Evolutionary conservation across 805 yeast genomes (phyloP).

Genomic region (Saccharomycopsis javanensis): DNA sequence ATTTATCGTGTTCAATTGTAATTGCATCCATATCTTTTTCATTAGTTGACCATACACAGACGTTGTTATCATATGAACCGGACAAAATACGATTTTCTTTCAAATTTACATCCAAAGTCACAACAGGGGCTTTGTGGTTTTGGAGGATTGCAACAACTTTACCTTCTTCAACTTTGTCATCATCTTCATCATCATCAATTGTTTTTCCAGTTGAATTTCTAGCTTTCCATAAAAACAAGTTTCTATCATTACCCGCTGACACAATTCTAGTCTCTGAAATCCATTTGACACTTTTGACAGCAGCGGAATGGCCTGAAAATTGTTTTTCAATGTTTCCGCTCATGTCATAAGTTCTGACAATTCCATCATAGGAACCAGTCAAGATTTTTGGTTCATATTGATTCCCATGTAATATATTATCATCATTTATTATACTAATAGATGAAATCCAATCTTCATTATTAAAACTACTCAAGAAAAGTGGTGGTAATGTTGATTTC

Average conservation of each 20-base stretch:
- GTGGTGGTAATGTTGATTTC: slow-evolving; percentile 89
- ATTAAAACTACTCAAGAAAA: slow-evolving; percentile 74
- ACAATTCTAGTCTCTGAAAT: slow-evolving; percentile 65
- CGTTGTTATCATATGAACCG: slow-evolving; percentile 69
- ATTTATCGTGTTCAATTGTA: slow-evolving; percentile 33
- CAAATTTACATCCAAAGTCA: slow-evolving; percentile 52
- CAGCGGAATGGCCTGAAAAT: slow-evolving; percentile 79
- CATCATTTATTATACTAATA: slow-evolving; percentile 38
- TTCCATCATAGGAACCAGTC: slow-evolving; percentile 91
- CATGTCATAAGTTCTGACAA: slow-evolving; percentile 80
- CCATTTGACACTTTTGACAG: slow-evolving; percentile 78
- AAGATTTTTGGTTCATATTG: slow-evolving; percentile 45
- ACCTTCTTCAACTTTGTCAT: slow-evolving; percentile 50
- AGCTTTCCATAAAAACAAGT: slow-evolving; percentile 80
- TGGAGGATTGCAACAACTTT: slow-evolving; percentile 76
- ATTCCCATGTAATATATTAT: slow-evolving; percentile 29
- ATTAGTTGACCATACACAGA: slow-evolving; percentile 85
- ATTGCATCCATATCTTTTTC: slow-evolving; percentile 73
- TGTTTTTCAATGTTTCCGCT: slow-evolving; percentile 75
- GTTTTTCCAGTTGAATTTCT: slow-evolving; percentile 26
- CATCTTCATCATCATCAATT: slow-evolving; percentile 29
- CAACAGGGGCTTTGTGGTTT: slow-evolving; percentile 88
- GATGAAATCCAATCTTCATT: slow-evolving; percentile 96
- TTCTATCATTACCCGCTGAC: slow-evolving; percentile 83
- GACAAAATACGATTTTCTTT: slow-evolving; percentile 59